Base-by-base conservation (phyloP, 108 stramenopile species). In the Skeletonema costatum region DNA sequence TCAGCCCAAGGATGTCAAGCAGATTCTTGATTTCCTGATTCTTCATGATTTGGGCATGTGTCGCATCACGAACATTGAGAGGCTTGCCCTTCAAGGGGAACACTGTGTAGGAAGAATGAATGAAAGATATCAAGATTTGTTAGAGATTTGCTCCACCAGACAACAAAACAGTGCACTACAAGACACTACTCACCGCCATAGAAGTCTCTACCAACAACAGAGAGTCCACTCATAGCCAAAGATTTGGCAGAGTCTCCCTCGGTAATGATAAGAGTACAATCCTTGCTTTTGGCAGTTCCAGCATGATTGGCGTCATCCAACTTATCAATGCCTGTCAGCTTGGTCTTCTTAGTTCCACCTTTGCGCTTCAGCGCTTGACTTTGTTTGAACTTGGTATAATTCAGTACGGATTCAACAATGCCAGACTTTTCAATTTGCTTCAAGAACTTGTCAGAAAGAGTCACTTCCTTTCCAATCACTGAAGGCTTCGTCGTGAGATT, bases 11-110 rank as follows among this genome's bases (percentile, higher is more conserved):
- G 65, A 99, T 99, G 58, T 97, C 93, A 19, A 99, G 92, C 39
- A 99, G 74, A 81, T 98, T 98, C 80, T 96, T 92, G 71, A 98
- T 90, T 84, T 99, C 99, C 70, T 95, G 97, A 81, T 99, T 99
- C 71, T 93, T 95, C 79, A 94, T 89, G 63, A 99, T 88, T 58
- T 89, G 87, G 32, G 75, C 73, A 50, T 87, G 85, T 3, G 82
- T 83, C 16, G 98, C 97, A 77, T 99, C 98, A 17, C 99, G 97
- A 25, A 98, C 99, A 82, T 99, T 99, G 64, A 99, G 74, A 8
- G 93, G 97, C 73, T 99, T 99, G 13, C 99, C 99, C 68, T 95
- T 97, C 61, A 99, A 83, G 2, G 99, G 99, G 75, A 98, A 99
- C 9, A 98, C 86, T 56, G 53, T 25, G 53, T 1, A 56, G 4